Conservation (phyloP, 2,329 filamentous ascomycete genomes). For the Fusarium gaditjirri region DNA sequence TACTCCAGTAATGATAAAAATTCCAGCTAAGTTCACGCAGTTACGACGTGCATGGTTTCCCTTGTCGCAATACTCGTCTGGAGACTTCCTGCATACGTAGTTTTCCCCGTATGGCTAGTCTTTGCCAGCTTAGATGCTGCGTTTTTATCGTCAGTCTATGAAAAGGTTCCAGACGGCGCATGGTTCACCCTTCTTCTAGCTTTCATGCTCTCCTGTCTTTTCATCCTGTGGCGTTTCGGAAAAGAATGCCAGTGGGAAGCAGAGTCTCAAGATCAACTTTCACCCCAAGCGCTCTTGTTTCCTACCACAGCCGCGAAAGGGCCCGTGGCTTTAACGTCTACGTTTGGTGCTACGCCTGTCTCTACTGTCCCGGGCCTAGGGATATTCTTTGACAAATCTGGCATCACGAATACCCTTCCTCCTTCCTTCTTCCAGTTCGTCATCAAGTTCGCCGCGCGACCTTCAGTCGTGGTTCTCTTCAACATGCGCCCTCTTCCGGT, state of each 20-base stretch:
- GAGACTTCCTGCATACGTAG: neutral
- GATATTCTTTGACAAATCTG: neutral
- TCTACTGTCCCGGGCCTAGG: neutral
- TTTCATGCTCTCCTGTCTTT: neutral
- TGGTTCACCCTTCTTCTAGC: neutral
- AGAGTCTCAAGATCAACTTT: neutral
- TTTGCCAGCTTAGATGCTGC: neutral
- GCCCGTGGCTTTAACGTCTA: neutral
- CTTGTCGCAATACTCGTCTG: neutral
- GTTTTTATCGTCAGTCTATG: neutral
- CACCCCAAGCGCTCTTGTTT: neutral
- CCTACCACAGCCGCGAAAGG: neutral
- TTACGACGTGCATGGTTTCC: neutral
- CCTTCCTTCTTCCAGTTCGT: neutral
- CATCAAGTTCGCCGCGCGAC: neutral
- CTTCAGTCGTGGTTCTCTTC: neutral
- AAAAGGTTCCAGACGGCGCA: neutral
- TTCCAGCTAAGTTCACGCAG: neutral
- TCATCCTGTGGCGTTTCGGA: neutral
- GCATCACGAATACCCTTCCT: neutral
- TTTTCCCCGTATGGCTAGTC: neutral
- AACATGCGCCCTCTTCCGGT: neutral
- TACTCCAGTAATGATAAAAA: neutral
- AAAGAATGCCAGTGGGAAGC: neutral
- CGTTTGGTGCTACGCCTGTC: neutral